Evolutionary conservation across 257 asterid genomes (phyloP), one percentile per base, ranked within the genome.

Genomic region (Striga asiatica): DNA sequence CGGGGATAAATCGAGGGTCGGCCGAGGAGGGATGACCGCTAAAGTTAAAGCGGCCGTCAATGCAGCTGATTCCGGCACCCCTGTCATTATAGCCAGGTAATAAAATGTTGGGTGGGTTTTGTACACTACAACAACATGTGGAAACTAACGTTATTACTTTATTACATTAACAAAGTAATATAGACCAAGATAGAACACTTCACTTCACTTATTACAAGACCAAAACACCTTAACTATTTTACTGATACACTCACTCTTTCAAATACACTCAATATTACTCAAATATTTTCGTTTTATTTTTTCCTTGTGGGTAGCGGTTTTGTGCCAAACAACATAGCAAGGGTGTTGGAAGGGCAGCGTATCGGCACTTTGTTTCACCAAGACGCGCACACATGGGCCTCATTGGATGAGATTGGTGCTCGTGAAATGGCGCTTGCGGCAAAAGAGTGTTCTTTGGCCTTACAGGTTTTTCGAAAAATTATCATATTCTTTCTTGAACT

Each of bases 1-100:
- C 50, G 95, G 95, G 43, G 94, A 85, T 71, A 85, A 85, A 74
- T 85, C 95, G 32, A 76, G 95, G 67, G 93, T 85, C 24, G 95
- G 95, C 60, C 71, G 95, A 66, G 95, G 95, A 22, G 95, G 95
- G 6, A 85, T 85, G 95, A 75, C 85, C n/a, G 93, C 95, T 24
- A 82, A 85, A 73, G 95, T 85, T 42, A 85, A 85, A 69, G 95
- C 95, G 49, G 95, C 95, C 35, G 65, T 75, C 38, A 73, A 64
- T 25, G 87, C 94, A 21, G 87, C 95, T 19, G 61, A 74, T 54
- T 66, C 89, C 21, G 93, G 88, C 39, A 75, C 82, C 37, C 94
- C 95, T 14, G 95, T 85, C 50, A 79, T 85, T 63, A 80, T 85
- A 21, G 73, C 95, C 63, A 85, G 88, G 95, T 85, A 69, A n/a